These are phyloP conservation scores for Colletotrichum coccodes DNA, from an alignment of 2,329 filamentous ascomycete genomes.

Conservation along the genomic window DNA sequence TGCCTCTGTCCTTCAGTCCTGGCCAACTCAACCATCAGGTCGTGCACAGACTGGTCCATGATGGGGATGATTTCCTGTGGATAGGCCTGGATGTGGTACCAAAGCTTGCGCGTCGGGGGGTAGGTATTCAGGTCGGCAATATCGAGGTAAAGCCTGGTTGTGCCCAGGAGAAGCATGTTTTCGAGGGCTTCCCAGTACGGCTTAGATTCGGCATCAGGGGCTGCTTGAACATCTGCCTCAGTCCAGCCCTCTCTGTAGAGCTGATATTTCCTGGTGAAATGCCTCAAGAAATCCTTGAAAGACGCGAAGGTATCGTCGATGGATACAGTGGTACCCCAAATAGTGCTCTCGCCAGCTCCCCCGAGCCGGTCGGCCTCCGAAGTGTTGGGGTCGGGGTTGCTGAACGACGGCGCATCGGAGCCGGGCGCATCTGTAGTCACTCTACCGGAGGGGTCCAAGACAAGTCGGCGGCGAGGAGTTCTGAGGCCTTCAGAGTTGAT, in stretches of 20 bases:
- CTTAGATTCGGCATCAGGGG: constrained; percentile 79
- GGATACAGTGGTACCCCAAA: constrained; percentile 98
- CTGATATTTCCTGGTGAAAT: constrained; percentile 93
- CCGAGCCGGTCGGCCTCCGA: constrained; percentile 92
- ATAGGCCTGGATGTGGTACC: constrained; percentile 94
- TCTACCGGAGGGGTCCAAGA: constrained; percentile 68
- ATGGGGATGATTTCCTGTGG: constrained; percentile 96
- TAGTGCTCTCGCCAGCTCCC: constrained; percentile 82
- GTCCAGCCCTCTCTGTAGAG: constrained; percentile 89
- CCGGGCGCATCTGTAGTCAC: constrained; percentile 62
- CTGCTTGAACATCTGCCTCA: constrained; percentile 75
- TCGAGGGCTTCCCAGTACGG: constrained; percentile 88
- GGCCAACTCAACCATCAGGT: constrained; percentile 91
- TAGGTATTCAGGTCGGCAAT: constrained; percentile 91
- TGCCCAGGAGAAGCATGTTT: constrained; percentile 89
- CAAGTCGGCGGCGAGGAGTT: constrained; percentile 65
- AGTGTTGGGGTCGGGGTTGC: constrained; percentile 79
- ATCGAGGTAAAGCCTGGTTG: constrained; percentile 87
- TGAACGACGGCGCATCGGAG: constrained; percentile 70
- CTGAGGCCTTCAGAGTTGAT: constrained; percentile 83
- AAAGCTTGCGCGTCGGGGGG: constrained; percentile 90
- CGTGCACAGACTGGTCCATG: constrained; percentile 95
- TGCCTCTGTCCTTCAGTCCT: constrained; percentile 80
- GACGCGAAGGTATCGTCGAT: constrained; percentile 87
- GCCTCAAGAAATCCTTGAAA: constrained; percentile 92